These are phyloP conservation scores for Talaromyces albobiverticillius DNA, from an alignment of 2,329 filamentous ascomycete species.

Conservation along the genomic window DNA sequence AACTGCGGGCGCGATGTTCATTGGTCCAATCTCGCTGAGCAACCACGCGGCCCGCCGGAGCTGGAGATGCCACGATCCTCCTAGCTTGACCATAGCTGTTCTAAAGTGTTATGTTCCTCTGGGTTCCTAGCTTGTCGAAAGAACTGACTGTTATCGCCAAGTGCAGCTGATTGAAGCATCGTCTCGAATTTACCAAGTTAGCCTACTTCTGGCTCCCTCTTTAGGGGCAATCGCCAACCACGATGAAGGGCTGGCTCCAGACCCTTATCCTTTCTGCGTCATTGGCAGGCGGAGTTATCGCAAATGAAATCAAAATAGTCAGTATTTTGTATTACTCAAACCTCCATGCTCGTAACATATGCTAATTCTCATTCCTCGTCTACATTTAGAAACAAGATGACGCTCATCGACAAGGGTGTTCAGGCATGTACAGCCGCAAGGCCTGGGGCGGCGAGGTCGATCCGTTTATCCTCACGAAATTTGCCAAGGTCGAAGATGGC, in stretches of 20 bases:
- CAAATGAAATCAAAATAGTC: constrained; percentile 48
- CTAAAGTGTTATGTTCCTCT: too few relatives aligned
- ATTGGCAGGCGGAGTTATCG: constrained; percentile 36
- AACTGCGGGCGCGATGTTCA: constrained; percentile 12
- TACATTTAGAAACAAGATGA: constrained; percentile 67
- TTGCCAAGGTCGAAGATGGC: constrained; percentile 60
- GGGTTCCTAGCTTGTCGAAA: too few relatives aligned
- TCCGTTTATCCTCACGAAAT: constrained; percentile 84
- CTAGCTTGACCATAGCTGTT: too few relatives aligned
- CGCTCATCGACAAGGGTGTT: constrained; percentile 76
- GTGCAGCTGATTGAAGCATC: background rate
- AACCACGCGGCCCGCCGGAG: constrained; percentile 8
- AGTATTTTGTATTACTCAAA: constrained; percentile 13
- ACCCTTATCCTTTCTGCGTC: constrained; percentile 36
- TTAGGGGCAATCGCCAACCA: constrained; percentile 18
- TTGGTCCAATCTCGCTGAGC: constrained; percentile 3
- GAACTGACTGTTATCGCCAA: background rate
- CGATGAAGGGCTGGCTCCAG: constrained; percentile 41
- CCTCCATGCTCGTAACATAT: background rate
- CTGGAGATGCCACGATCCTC: constrained; percentile 10
- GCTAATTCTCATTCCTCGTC: background rate
- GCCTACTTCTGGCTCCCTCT: background rate
- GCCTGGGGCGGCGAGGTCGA: constrained; percentile 85
- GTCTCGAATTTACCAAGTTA: background rate
- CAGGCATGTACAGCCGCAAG: constrained; percentile 89